Conservation (phyloP, 495 filamentous ascomycete genomes). For the Penicillium maclennaniae region DNA sequence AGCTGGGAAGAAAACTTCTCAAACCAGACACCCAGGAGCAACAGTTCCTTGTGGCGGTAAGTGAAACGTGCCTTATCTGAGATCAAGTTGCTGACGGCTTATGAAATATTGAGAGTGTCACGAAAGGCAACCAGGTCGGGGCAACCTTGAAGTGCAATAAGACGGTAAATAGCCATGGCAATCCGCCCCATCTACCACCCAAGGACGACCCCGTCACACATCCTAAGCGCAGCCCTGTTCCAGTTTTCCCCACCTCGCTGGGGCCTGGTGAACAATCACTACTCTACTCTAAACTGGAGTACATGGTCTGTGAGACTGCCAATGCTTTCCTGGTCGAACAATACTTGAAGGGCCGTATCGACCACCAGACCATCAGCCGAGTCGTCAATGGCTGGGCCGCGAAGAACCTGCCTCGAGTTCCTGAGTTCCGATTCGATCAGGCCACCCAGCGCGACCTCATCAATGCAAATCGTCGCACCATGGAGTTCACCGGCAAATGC, state of each 20-base stretch:
- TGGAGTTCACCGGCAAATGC: conserved; percentile 46
- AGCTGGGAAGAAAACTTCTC: background rate
- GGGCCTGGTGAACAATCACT: conserved; percentile 43
- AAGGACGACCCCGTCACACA: background rate
- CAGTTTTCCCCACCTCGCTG: conserved; percentile 41
- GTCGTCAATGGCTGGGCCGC: conserved; percentile 42
- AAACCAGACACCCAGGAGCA: background rate
- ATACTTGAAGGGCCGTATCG: conserved; percentile 43
- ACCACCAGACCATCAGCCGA: conserved; percentile 45
- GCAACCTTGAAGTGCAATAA: background rate
- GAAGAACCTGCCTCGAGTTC: conserved; percentile 51
- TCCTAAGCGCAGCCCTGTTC: background rate
- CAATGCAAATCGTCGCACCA: conserved; percentile 42
- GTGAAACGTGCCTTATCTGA: no score
- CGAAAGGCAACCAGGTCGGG: background rate
- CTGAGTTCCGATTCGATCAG: conserved; percentile 57
- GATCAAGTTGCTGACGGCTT: background rate
- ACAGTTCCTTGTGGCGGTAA: background rate
- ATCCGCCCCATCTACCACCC: background rate
- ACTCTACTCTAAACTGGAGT: conserved; percentile 52
- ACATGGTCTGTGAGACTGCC: conserved; percentile 49
- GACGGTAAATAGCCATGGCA: background rate
- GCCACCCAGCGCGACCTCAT: conserved; percentile 52
- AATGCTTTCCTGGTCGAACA: conserved; percentile 49
- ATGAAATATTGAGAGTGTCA: background rate